phyloP scores from a whole-genome alignment of 2,329 filamentous ascomycete genomes.

The Cercospora canescens region DNA sequence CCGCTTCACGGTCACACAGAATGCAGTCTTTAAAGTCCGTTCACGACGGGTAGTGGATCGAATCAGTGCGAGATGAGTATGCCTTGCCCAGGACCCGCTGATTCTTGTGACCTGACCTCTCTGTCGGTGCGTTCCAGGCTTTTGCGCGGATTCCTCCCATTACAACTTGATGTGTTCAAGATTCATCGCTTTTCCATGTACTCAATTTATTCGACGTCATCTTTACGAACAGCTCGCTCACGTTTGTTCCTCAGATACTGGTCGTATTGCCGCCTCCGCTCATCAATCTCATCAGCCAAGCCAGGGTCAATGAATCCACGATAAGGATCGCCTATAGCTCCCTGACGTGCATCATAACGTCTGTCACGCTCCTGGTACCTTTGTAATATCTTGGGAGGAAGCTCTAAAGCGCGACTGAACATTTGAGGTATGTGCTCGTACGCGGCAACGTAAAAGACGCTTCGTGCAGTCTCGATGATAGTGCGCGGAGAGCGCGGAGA shows the following conservation, averaged over 20 bases:
- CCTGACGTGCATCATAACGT: conserved; percentile 23
- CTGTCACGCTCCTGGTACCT: conserved; percentile 22
- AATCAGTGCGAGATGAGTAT: not conserved
- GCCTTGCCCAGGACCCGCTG: not conserved
- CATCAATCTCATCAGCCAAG: conserved; percentile 22
- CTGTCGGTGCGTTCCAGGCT: no score
- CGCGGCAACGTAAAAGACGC: conserved; percentile 12
- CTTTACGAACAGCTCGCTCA: not conserved
- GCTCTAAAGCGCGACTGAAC: conserved; percentile 13
- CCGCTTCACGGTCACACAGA: no score
- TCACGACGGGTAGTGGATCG: not conserved
- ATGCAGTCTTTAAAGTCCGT: no score
- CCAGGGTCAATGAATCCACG: conserved; percentile 24
- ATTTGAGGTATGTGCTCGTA: conserved; percentile 20
- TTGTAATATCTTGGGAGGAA: conserved; percentile 19
- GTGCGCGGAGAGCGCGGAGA: conserved; percentile 18
- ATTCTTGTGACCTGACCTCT: not conserved
- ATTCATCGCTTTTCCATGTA: not conserved
- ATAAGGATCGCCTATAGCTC: conserved; percentile 23
- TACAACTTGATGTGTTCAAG: not conserved
- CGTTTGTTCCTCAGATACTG: conserved; percentile 6
- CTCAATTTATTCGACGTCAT: not conserved
- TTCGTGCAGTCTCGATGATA: conserved; percentile 17
- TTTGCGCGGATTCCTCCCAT: no score
- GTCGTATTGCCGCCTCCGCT: conserved; percentile 15